Percentiles rank a stretch among this genome's conserved stretches.
Evolutionary conservation across 2,329 filamentous ascomycete species (phyloP).

Genomic region (Raffaelea arxii): DNA sequence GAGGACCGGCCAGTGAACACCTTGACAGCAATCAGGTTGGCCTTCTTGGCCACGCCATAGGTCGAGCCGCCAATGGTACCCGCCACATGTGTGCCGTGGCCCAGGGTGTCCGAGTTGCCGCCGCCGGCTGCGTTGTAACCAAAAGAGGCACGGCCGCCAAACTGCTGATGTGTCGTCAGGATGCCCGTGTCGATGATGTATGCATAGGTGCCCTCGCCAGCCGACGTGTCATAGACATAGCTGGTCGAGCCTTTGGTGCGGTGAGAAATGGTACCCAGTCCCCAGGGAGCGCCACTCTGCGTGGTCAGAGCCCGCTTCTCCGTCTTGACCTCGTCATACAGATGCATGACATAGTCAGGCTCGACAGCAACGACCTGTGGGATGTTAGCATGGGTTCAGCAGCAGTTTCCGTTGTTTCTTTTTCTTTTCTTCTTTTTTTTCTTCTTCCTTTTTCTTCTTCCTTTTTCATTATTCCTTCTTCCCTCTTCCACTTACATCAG

Average conservation of each 20-base stretch:
- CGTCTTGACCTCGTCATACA: slow-evolving; percentile 15
- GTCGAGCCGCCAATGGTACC: slow-evolving; percentile 20
- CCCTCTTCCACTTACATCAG: slow-evolving; percentile 10
- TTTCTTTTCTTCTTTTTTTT: too few relatives aligned
- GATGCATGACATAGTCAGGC: slow-evolving; percentile 14
- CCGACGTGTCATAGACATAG: slow-evolving; percentile 16
- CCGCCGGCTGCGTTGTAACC: slow-evolving; percentile 18
- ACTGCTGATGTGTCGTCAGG: slow-evolving; percentile 23
- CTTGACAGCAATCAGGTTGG: slow-evolving; percentile 22
- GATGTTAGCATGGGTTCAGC: background rate
- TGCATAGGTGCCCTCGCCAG: slow-evolving; percentile 21
- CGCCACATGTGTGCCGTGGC: slow-evolving; percentile 25
- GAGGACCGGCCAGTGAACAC: slow-evolving; percentile 13
- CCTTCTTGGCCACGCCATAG: slow-evolving; percentile 22
- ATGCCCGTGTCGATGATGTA: slow-evolving; percentile 39
- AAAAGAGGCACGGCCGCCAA: slow-evolving; percentile 18
- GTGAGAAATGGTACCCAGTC: slow-evolving; percentile 19
- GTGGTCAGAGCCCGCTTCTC: slow-evolving; percentile 2
- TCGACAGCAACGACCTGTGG: slow-evolving; percentile 24
- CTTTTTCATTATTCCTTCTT: too few relatives aligned
- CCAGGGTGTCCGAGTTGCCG: slow-evolving; percentile 14
- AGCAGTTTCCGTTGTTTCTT: too few relatives aligned
- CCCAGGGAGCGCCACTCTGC: slow-evolving; percentile 14
- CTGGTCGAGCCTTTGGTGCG: slow-evolving; percentile 7
- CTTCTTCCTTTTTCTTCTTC: too few relatives aligned